Evolutionary conservation across 192 early-diverging fungal genomes (phyloP).

Genomic region (Backusella psychrophila): DNA sequence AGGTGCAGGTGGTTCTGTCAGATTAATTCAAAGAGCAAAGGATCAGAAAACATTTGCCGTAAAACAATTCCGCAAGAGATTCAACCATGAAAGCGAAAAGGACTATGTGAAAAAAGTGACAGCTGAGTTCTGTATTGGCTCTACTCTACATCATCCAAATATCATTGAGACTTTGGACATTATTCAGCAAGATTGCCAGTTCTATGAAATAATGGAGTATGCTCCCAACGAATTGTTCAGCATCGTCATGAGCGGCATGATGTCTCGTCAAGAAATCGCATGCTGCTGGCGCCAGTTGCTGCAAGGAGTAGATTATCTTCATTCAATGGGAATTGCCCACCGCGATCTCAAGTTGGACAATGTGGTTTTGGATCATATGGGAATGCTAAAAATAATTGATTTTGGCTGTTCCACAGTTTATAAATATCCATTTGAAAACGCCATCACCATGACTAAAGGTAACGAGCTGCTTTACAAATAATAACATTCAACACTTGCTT

Average conservation of each 20-base stretch:
- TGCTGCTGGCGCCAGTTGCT: slow-evolving; percentile 86
- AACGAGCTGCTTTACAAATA: slow-evolving; percentile 16
- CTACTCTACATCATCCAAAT: slow-evolving; percentile 88
- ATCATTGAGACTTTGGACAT: slow-evolving; percentile 92
- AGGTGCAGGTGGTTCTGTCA: slow-evolving; percentile 73
- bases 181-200: slow-evolving; percentile 80
- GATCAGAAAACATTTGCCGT: slow-evolving; percentile 67
- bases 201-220: slow-evolving; percentile 89
- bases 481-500: background rate
- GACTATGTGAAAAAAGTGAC: slow-evolving; percentile 95
- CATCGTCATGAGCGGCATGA: slow-evolving; percentile 70
- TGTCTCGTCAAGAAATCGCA: slow-evolving; percentile 77
- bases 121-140: slow-evolving; percentile 94
- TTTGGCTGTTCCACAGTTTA: slow-evolving; percentile 88
- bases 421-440: slow-evolving; percentile 76
- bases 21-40: slow-evolving; percentile 56
- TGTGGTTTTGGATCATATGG: slow-evolving; percentile 67
- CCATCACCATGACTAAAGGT: slow-evolving; percentile 46
- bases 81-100: slow-evolving; percentile 77
- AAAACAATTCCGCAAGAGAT: slow-evolving; percentile 77
- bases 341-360: slow-evolving; percentile 89
- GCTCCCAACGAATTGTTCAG: slow-evolving; percentile 88
- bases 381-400: slow-evolving; percentile 84
- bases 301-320: slow-evolving; percentile 72
- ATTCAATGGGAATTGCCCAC: slow-evolving; percentile 76